These are phyloP conservation scores for Ajuga chamaepitys DNA, from an alignment of 257 asterid species.

Conservation along the genomic window DNA sequence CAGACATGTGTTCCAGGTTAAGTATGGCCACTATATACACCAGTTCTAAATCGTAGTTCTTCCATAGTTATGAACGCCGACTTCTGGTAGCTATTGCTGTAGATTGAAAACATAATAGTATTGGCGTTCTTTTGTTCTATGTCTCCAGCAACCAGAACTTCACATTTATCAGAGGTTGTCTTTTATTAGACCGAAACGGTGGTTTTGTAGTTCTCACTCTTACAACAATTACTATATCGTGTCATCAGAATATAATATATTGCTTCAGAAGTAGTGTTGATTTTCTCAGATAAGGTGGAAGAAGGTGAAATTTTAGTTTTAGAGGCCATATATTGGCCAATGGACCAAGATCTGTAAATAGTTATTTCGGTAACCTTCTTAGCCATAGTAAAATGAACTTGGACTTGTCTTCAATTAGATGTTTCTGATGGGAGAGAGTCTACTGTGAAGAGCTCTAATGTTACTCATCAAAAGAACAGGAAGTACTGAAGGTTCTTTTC, in stretches of 20 bases:
- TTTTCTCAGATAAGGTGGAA: not conserved
- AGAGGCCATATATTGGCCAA: not conserved
- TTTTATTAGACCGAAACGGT: not conserved
- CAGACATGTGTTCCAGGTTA: slow-evolving; percentile 67
- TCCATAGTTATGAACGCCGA: slow-evolving; percentile 9
- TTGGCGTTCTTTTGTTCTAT: not conserved
- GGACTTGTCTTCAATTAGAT: slow-evolving; percentile 2
- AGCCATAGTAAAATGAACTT: not conserved
- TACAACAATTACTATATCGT: not conserved
- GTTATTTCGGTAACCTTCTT: not conserved
- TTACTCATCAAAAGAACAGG: not conserved
- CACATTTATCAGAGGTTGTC: not conserved
- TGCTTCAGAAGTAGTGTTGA: slow-evolving; percentile 1
- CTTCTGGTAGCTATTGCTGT: not conserved
- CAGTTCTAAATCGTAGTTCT: not conserved
- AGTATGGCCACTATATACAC: slow-evolving; percentile 2
- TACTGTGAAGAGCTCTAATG: not conserved
- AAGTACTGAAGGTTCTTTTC: not conserved
- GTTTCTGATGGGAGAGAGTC: not conserved
- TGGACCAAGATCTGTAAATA: not conserved
- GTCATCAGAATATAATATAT: slow-evolving; percentile 1
- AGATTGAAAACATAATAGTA: not conserved
- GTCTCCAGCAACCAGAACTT: not conserved
- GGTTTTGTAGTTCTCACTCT: not conserved
- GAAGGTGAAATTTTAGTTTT: not conserved